Conservation (phyloP, 2,329 filamentous ascomycete genomes). For the Fusarium pseudoanthophilum region DNA sequence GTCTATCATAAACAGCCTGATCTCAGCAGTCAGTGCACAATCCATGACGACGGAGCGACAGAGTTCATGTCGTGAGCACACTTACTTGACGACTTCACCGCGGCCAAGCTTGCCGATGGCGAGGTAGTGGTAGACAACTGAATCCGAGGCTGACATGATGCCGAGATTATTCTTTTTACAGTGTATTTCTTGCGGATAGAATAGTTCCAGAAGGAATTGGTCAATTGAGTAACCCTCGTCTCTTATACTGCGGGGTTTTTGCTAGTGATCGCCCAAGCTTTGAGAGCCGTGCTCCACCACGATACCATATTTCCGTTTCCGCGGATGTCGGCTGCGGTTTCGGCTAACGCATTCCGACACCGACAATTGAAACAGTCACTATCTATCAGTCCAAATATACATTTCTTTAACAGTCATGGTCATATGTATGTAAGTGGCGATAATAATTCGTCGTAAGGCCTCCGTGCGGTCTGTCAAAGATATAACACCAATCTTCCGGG, state of each 20-base stretch:
- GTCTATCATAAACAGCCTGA: constrained; percentile 6
- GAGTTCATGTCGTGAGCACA: no score
- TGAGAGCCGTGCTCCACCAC: background rate
- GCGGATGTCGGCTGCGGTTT: background rate
- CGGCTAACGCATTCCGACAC: background rate
- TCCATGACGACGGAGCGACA: no score
- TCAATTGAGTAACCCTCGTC: no score
- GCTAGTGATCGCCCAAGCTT: background rate
- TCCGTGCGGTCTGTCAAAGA: background rate
- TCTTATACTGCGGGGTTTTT: constrained; percentile 5
- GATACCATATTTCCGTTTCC: background rate
- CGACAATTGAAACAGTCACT: accelerated
- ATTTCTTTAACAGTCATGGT: background rate
- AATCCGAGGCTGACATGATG: background rate
- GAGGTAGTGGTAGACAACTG: constrained; percentile 18
- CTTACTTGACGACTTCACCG: constrained; percentile 13
- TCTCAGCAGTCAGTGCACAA: no score
- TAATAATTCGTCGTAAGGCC: accelerated
- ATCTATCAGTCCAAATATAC: accelerated
- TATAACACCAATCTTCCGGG: background rate
- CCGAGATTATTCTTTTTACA: accelerated
- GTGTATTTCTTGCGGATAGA: accelerated
- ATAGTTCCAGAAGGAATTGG: background rate
- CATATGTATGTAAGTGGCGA: background rate
- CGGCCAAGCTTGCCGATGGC: constrained; percentile 23